These are phyloP conservation scores for Neurospora pannonica DNA, from an alignment of 495 filamentous ascomycete species.

Conservation along the genomic window DNA sequence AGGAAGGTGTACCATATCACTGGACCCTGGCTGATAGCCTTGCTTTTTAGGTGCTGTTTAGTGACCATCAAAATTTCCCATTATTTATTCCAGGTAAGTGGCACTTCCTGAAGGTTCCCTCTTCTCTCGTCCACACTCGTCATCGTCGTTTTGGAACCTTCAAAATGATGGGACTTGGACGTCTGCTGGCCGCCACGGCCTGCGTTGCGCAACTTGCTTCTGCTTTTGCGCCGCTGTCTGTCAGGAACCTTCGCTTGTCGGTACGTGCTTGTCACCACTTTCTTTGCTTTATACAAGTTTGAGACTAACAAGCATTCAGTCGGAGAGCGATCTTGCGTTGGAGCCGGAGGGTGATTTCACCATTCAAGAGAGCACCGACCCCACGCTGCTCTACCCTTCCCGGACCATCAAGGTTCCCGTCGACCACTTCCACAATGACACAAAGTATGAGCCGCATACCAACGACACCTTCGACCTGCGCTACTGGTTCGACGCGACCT, in stretches of 20 bases:
- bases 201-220: conserved; percentile 4
- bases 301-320: not conserved
- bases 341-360: not conserved
- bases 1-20: not conserved
- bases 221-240: conserved; percentile 5
- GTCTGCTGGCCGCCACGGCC: conserved; percentile 1
- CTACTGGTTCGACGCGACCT: conserved; percentile 62
- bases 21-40: not conserved
- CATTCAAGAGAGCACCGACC: conserved; percentile 2
- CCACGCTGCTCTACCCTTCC: conserved; percentile 14
- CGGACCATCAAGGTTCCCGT: conserved; percentile 58
- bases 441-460: conserved; percentile 58
- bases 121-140: not conserved
- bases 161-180: conserved; percentile 8
- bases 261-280: not conserved
- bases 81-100: not conserved
- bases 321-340: not conserved
- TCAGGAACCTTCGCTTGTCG: conserved; percentile 10
- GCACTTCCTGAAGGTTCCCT: not conserved
- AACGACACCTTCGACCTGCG: conserved; percentile 50
- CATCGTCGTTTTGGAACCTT: not conserved
- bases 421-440: conserved; percentile 68
- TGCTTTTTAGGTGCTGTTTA: not conserved
- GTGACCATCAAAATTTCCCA: not conserved
- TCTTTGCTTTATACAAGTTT: not conserved